Percentiles rank a stretch among this genome's conserved stretches.
These are phyloP conservation scores for Sphagnurus paluster DNA, from an alignment of 1,284 basidiomycete species.

Conservation along the genomic window DNA sequence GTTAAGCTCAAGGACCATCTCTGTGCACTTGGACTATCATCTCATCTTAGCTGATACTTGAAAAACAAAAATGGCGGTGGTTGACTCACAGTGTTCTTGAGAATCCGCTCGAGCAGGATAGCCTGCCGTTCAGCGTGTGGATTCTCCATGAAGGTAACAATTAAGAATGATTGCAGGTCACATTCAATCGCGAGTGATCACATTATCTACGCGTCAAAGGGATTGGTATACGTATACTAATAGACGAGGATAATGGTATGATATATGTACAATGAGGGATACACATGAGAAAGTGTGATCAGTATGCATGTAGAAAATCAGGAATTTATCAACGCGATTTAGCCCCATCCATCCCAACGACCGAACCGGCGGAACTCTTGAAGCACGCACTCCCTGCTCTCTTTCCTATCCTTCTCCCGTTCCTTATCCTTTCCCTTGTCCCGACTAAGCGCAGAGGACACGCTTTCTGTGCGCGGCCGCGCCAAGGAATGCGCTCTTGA, in stretches of 20 bases:
- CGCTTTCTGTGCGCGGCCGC: slow-evolving; percentile 51
- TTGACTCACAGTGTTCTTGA: slow-evolving; percentile 76
- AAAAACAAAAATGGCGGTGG: slow-evolving; percentile 14
- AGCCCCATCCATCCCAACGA: slow-evolving; percentile 85
- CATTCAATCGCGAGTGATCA: slow-evolving; percentile 12
- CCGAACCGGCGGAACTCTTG: slow-evolving; percentile 80
- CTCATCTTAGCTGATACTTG: slow-evolving; percentile 9
- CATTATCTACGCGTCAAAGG: slow-evolving; percentile 3
- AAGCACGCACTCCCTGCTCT: slow-evolving; percentile 64
- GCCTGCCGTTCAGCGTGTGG: slow-evolving; percentile 91
- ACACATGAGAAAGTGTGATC: slow-evolving; percentile 5
- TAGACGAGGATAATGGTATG: slow-evolving; percentile 6
- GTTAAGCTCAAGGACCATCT: slow-evolving; percentile 80
- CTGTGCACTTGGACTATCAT: slow-evolving; percentile 73
- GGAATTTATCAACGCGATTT: too few relatives aligned
- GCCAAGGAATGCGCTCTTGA: slow-evolving; percentile 37
- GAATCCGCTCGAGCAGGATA: slow-evolving; percentile 84
- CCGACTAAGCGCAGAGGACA: slow-evolving; percentile 49
- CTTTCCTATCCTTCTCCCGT: slow-evolving; percentile 49
- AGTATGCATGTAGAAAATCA: slow-evolving; percentile 11
- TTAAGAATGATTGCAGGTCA: slow-evolving; percentile 6
- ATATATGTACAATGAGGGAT: slow-evolving; percentile 13
- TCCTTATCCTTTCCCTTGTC: slow-evolving; percentile 70
- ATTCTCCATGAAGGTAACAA: slow-evolving; percentile 74
- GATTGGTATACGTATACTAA: neutral